Percentiles rank a stretch among this genome's conserved stretches.
These are phyloP conservation scores for Nothophoma quercina DNA, from an alignment of 2,329 filamentous ascomycete species.

Conservation along the genomic window DNA sequence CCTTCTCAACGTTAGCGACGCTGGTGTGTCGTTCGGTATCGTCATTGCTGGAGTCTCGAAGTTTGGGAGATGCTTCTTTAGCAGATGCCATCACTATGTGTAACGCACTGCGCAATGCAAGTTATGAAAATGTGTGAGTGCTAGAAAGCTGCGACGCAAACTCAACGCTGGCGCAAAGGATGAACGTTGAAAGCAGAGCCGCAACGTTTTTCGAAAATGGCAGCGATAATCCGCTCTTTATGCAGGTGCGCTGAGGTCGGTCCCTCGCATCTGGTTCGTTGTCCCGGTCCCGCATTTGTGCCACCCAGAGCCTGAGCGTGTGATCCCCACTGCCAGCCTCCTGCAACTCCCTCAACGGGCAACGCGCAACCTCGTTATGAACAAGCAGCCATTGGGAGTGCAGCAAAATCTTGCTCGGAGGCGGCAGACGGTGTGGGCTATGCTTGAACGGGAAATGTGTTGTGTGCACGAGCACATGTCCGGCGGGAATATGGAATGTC, in stretches of 20 bases:
- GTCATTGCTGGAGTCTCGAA: constrained; percentile 13
- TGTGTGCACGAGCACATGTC: constrained; percentile 10
- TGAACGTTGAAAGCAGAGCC: constrained; percentile 1
- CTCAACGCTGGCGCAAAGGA: not conserved
- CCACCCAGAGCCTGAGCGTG: constrained; percentile 9
- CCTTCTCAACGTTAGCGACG: constrained; percentile 39
- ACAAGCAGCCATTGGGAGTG: constrained; percentile 2
- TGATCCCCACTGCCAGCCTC: constrained; percentile 16
- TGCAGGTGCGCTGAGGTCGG: not conserved
- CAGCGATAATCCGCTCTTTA: constrained; percentile 10
- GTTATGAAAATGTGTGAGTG: not conserved
- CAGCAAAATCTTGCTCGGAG: not conserved
- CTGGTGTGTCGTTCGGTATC: constrained; percentile 5
- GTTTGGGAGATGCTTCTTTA: constrained; percentile 10
- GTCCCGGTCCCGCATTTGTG: constrained; percentile 14
- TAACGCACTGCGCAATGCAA: not conserved
- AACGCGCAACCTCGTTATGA: not conserved
- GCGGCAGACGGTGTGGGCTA: not conserved
- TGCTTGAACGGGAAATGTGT: constrained; percentile 3
- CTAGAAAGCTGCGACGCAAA: not conserved
- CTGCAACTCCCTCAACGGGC: constrained; percentile 11
- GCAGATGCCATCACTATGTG: constrained; percentile 10
- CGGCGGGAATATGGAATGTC: constrained; percentile 8
- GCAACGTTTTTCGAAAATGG: not conserved
- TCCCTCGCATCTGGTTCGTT: constrained; percentile 11